Evolutionary conservation across 805 yeast genomes (phyloP).

Genomic region (Spathaspora passalidarum): DNA sequence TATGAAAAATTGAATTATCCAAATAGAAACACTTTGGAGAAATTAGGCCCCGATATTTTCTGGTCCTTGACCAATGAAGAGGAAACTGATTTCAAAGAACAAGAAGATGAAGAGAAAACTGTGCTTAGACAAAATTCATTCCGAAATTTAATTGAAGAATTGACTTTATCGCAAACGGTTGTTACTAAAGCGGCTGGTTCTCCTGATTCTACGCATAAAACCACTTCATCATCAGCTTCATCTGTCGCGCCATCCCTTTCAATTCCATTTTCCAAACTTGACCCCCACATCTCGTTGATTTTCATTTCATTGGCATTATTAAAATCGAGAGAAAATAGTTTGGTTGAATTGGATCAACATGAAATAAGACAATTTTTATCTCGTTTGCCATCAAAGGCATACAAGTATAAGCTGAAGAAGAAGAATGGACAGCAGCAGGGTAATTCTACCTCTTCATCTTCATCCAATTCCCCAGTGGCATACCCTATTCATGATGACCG

Average conservation of each 20-base stretch:
- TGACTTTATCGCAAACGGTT: conserved; percentile 11
- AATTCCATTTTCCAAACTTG: conserved; percentile 58
- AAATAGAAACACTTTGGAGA: conserved; percentile 26
- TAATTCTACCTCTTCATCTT: conserved; percentile 9
- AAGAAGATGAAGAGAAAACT: conserved; percentile 7
- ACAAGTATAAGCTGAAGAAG: conserved; percentile 18
- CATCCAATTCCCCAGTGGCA: conserved; percentile 8
- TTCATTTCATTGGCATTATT: conserved; percentile 77
- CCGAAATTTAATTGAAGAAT: conserved; percentile 28
- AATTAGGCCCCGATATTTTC: conserved; percentile 59
- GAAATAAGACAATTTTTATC: conserved; percentile 80
- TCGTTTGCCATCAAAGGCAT: conserved; percentile 48
- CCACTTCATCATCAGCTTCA: not conserved
- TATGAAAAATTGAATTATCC: conserved; percentile 30
- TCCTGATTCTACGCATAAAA: not conserved
- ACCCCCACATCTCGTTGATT: conserved; percentile 72
- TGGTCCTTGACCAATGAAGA: conserved; percentile 41
- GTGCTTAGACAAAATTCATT: conserved; percentile 22
- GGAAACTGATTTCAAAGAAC: conserved; percentile 11
- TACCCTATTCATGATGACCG: conserved; percentile 3
- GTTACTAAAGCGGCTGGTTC: conserved; percentile 4
- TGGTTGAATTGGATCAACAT: conserved; percentile 84
- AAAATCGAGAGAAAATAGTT: conserved; percentile 72
- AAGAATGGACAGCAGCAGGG: not conserved
- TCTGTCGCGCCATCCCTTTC: conserved; percentile 4